These are phyloP conservation scores for Nitzschia putrida DNA, from an alignment of 108 stramenopile species.

Conservation along the genomic window DNA sequence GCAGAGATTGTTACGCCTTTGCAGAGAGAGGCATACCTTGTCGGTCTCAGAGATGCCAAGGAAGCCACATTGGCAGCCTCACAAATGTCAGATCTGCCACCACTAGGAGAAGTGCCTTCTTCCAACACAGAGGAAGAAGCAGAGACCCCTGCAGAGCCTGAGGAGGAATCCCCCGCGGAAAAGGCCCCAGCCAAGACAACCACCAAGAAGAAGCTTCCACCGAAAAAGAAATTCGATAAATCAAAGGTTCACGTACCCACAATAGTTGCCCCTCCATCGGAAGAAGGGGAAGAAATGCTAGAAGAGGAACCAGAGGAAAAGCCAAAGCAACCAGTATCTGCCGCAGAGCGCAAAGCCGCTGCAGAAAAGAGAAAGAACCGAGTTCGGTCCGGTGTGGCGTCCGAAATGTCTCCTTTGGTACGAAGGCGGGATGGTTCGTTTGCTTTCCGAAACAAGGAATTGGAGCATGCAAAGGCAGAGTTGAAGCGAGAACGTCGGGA, in stretches of 20 bases:
- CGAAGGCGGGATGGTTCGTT: slow-evolving; percentile 29
- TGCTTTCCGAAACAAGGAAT: slow-evolving; percentile 35
- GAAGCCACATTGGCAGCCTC: slow-evolving; percentile 24
- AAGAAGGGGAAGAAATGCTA: slow-evolving; percentile 22
- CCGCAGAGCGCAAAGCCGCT: slow-evolving; percentile 8
- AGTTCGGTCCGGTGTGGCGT: slow-evolving; percentile 18
- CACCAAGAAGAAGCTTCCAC: slow-evolving; percentile 10
- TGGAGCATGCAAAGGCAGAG: slow-evolving; percentile 32
- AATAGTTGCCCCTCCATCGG: background rate
- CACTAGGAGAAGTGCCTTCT: background rate
- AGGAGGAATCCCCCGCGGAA: background rate
- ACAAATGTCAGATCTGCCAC: slow-evolving; percentile 11
- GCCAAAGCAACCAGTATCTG: background rate
- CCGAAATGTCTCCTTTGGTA: slow-evolving; percentile 38
- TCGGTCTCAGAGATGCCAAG: slow-evolving; percentile 35
- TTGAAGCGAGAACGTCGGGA: slow-evolving; percentile 24
- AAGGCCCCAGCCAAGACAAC: background rate
- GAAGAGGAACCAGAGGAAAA: background rate
- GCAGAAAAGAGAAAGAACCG: slow-evolving; percentile 21
- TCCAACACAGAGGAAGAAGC: background rate
- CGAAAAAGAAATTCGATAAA: slow-evolving; percentile 23
- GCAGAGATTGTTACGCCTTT: slow-evolving; percentile 36
- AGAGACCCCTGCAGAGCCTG: slow-evolving; percentile 9
- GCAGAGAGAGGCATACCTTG: slow-evolving; percentile 30
- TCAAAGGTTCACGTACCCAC: background rate